These are phyloP conservation scores for Arbutus unedo DNA, from an alignment of 148 eudicot species.

Conservation along the genomic window DNA sequence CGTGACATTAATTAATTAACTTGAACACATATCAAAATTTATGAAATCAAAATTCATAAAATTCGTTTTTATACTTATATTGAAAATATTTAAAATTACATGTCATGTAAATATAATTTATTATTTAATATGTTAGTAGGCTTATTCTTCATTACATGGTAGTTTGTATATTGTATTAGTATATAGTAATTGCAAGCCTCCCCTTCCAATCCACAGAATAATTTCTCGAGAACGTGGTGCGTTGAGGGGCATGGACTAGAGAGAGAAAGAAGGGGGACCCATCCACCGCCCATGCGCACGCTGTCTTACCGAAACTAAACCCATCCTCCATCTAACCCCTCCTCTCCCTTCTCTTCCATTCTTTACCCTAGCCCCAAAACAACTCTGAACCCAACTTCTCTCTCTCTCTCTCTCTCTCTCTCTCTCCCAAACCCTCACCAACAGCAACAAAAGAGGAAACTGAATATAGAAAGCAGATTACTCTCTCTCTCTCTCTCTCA, in stretches of 20 bases:
- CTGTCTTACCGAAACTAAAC: slow-evolving; percentile 23
- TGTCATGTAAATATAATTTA: too few relatives aligned
- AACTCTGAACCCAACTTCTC: not conserved
- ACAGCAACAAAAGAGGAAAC: not conserved
- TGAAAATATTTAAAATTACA: too few relatives aligned
- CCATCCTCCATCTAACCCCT: slow-evolving; percentile 7
- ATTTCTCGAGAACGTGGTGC: slow-evolving; percentile 9
- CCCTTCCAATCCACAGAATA: not conserved
- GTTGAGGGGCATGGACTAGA: not conserved
- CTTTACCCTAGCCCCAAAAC: slow-evolving; percentile 46
- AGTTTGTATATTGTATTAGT: too few relatives aligned
- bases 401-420: slow-evolving; percentile 22
- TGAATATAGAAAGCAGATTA: too few relatives aligned
- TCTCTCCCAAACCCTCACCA: slow-evolving; percentile 27
- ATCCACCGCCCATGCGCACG: slow-evolving; percentile 44
- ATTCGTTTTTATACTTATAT: too few relatives aligned
- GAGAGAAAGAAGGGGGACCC: slow-evolving; percentile 15
- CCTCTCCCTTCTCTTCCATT: slow-evolving; percentile 19
- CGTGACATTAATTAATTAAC: too few relatives aligned
- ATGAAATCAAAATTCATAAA: too few relatives aligned
- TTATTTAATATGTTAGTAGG: too few relatives aligned
- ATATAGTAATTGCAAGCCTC: too few relatives aligned
- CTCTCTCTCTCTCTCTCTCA: not conserved
- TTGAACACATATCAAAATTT: too few relatives aligned
- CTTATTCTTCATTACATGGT: too few relatives aligned